These are phyloP conservation scores for Diaporthe sp. DNA, from an alignment of 2,329 filamentous ascomycete species.

Conservation along the genomic window DNA sequence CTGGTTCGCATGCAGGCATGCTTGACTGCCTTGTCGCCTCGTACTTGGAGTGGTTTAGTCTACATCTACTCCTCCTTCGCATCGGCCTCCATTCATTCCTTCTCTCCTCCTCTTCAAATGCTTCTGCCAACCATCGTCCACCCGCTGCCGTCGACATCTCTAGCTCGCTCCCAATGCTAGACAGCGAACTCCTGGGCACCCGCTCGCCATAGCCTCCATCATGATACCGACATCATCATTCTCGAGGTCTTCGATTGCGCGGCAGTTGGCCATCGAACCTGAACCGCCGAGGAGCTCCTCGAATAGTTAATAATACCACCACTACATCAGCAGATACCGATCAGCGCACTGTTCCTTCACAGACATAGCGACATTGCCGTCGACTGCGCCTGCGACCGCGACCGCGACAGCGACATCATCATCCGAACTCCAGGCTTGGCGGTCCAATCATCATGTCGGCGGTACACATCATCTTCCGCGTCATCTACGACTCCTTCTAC, in stretches of 20 bases:
- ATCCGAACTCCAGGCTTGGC: background rate
- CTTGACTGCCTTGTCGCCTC: conserved; percentile 28
- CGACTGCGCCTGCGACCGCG: background rate
- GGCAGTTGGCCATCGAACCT: conserved; percentile 39
- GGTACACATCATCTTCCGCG: conserved; percentile 74
- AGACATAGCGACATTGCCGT: background rate
- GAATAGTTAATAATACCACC: conserved; percentile 37
- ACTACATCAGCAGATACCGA: background rate
- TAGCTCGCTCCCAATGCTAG: conserved; percentile 37
- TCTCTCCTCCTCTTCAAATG: conserved; percentile 5
- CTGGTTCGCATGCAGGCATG: conserved; percentile 23
- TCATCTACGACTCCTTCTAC: conserved; percentile 87
- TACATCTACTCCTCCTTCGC: background rate
- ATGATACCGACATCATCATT: conserved; percentile 40
- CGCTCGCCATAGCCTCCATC: conserved; percentile 36
- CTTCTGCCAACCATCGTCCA: background rate
- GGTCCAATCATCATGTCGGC: conserved; percentile 34
- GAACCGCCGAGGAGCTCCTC: conserved; percentile 28
- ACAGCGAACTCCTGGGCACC: conserved; percentile 23
- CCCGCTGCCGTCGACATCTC: conserved; percentile 9
- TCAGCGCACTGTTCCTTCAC: background rate
- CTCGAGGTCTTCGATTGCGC: conserved; percentile 39
- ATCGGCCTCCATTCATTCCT: no score
- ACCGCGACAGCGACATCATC: background rate
- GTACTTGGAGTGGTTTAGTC: background rate